Conservation (phyloP, 2,329 filamentous ascomycete genomes). For the Teratosphaeria epicoccoides region DNA sequence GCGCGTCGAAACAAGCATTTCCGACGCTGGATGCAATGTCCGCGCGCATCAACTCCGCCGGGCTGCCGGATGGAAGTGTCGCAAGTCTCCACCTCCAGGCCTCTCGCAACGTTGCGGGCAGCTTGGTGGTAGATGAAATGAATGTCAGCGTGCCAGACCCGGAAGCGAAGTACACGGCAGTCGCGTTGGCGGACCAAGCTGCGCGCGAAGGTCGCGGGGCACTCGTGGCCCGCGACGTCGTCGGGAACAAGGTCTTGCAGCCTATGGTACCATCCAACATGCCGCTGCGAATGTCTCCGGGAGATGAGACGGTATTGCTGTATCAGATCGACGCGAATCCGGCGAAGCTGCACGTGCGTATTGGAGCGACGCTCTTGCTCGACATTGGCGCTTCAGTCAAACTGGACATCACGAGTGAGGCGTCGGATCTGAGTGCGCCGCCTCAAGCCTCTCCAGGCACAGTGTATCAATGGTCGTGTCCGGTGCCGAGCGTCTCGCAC, state of each 20-base stretch:
- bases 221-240: neutral
- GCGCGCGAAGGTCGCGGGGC: neutral
- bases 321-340: slow-evolving; percentile 37
- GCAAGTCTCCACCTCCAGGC: slow-evolving; percentile 23
- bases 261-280: neutral
- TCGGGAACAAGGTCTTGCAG: neutral
- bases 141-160: slow-evolving; percentile 48
- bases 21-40: slow-evolving; percentile 60
- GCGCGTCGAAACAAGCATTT: slow-evolving; percentile 51
- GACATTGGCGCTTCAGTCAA: slow-evolving; percentile 12
- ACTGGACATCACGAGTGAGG: slow-evolving; percentile 7
- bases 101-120: slow-evolving; percentile 16
- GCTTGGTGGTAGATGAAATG: slow-evolving; percentile 50
- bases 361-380: slow-evolving; percentile 5
- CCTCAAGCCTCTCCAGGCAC: slow-evolving; percentile 1
- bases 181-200: neutral
- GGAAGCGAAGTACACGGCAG: neutral
- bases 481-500: slow-evolving; percentile 8
- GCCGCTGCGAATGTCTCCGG: slow-evolving; percentile 37
- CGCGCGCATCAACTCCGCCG: slow-evolving; percentile 61
- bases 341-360: neutral
- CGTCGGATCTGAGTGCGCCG: neutral
- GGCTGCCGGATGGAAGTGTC: slow-evolving; percentile 35
- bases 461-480: slow-evolving; percentile 20
- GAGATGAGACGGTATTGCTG: slow-evolving; percentile 65